Evolutionary conservation across 192 early-diverging fungal species (phyloP), one percentile per base, ranked within the genome.

Genomic region (Funneliformis geosporum): DNA sequence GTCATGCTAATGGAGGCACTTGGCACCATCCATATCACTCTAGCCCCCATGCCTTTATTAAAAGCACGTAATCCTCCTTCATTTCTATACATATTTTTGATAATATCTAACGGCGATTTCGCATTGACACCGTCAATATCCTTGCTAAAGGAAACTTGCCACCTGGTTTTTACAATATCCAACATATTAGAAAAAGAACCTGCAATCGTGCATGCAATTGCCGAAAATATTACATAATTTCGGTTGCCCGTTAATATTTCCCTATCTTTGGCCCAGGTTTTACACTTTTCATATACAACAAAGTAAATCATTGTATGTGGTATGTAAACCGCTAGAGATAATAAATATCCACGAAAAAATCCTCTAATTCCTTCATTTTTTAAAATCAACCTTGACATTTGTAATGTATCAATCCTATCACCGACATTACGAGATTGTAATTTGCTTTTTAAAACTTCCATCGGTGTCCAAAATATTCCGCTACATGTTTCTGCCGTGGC

Each of bases 91-190:
- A 90, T 85, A 4, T 83, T 79, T 27, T 79, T 59, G 8, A 85
- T 79, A 46, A 91, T 88, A 12, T 74, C 65, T 2, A 79, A 44
- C 0, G 89, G 83, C 6, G 86, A 84, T 14, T 81, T 84, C 8
- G 21, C 27, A 14, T 60, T 71, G 3, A 75, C 81, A 69, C 82
- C 40, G 44, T 82, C 81, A 65, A 7, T 10, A 0, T 68, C 33
- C 18, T 60, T 14, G 10, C 83, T 60, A 10, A 79, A 77, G 8
- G 87, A 86, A 55, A 91, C 84, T 81, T 96, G 95, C 85, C 90
- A 89, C 8, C 93, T 87, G n/a, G 95, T 96, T 80, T 96, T 96
- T 61, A 96, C 88, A 11, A 96, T 87, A 81, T 96, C 95, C 0
- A 92, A 77, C 6, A 87, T 83, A 76, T 94, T 94, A 4, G 90